phyloP scores from a whole-genome alignment of 2,329 filamentous ascomycete species.

The Teratosphaeriaceae sp. region DNA sequence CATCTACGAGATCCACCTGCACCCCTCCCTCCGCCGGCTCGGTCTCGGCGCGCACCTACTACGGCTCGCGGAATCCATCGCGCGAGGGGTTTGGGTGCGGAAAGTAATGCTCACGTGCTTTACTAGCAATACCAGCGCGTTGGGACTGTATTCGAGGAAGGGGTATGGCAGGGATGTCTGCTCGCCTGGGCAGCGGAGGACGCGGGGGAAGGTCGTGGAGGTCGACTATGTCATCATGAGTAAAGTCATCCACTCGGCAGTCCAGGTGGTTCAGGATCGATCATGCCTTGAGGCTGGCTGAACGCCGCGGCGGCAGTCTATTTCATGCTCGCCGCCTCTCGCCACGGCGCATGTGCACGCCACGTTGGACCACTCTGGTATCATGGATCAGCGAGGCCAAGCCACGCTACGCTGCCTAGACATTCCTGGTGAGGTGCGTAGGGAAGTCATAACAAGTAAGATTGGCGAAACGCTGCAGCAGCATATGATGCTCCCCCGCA shows the following conservation, averaged over 20 bases:
- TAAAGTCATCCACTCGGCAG: too few relatives aligned
- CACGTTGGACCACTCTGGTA: too few relatives aligned
- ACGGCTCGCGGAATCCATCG: constrained; percentile 47
- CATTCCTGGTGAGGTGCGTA: too few relatives aligned
- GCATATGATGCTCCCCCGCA: too few relatives aligned
- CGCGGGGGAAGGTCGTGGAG: constrained; percentile 44
- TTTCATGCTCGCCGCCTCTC: too few relatives aligned
- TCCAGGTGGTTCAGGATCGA: background rate
- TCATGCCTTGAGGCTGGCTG: background rate
- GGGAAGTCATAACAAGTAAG: too few relatives aligned
- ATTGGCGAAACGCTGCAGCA: too few relatives aligned
- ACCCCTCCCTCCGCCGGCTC: constrained; percentile 49
- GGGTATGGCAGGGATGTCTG: constrained; percentile 50
- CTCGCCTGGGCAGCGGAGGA: constrained; percentile 43
- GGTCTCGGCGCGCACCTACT: constrained; percentile 59
- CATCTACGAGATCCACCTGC: constrained; percentile 72
- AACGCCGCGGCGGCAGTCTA: too few relatives aligned
- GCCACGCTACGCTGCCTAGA: too few relatives aligned
- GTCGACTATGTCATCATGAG: constrained; percentile 49
- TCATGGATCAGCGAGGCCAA: too few relatives aligned
- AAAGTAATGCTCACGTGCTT: constrained; percentile 75
- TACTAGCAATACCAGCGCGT: constrained; percentile 50
- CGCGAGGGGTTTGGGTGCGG: constrained; percentile 46
- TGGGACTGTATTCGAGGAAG: constrained; percentile 54
- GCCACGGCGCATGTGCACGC: too few relatives aligned